Percentiles rank a stretch among this genome's conserved stretches.
Conservation (phyloP, 495 filamentous ascomycete species). For the Bacidia rubella region DNA sequence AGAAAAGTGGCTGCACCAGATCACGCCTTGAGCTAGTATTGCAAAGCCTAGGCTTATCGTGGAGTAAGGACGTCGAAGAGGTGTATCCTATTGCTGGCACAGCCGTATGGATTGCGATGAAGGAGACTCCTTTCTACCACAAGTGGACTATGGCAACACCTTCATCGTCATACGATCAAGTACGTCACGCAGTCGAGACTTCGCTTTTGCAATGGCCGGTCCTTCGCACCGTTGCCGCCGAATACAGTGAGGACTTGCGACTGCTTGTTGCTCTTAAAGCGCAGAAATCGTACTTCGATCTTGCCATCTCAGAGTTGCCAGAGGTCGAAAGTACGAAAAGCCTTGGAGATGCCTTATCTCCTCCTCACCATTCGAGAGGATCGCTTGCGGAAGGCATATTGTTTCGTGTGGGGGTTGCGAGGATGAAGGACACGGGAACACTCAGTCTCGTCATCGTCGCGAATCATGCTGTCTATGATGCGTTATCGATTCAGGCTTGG, state of each 20-base stretch:
- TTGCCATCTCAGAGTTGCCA: neutral
- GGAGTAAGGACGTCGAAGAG: too few relatives aligned
- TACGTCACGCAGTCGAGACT: neutral
- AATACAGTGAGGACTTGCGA: neutral
- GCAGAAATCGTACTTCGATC: neutral
- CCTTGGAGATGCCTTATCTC: neutral
- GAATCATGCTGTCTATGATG: conserved; percentile 3
- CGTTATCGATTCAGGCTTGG: neutral
- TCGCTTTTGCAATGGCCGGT: neutral
- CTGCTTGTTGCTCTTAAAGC: conserved; percentile 1
- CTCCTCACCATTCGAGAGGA: neutral
- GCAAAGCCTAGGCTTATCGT: too few relatives aligned
- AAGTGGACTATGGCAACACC: too few relatives aligned
- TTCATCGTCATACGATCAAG: too few relatives aligned
- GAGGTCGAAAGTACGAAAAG: neutral
- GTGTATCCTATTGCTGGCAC: too few relatives aligned
- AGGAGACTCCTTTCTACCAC: too few relatives aligned
- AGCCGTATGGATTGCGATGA: too few relatives aligned
- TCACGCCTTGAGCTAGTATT: too few relatives aligned
- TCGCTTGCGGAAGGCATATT: neutral
- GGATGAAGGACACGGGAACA: neutral
- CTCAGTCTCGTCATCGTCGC: neutral
- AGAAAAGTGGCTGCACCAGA: neutral
- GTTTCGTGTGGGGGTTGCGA: neutral
- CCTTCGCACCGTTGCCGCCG: neutral